These are phyloP conservation scores for Cordyceps fumosorosea DNA, from an alignment of 2,329 filamentous ascomycete species.

Conservation along the genomic window DNA sequence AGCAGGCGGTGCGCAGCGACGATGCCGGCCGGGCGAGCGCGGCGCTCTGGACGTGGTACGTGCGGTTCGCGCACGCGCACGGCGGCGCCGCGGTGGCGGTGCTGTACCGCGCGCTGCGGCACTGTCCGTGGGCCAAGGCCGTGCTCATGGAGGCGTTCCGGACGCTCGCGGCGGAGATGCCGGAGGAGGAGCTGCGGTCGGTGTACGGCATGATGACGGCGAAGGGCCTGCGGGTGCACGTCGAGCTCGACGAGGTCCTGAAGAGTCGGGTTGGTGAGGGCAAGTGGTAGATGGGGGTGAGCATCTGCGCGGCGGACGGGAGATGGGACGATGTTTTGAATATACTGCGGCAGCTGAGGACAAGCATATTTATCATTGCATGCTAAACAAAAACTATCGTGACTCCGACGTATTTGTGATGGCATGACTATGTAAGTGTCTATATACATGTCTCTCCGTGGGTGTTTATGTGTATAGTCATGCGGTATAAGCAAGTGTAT, in stretches of 20 bases:
- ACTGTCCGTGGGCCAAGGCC: constrained; percentile 44
- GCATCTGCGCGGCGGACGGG: not conserved
- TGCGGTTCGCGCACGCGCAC: constrained; percentile 38
- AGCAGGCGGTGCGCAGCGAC: constrained; percentile 40
- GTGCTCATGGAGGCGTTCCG: constrained; percentile 46
- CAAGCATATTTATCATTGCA: too few species aligned
- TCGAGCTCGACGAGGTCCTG: constrained; percentile 45
- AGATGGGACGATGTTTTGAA: not conserved
- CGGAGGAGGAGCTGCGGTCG: constrained; percentile 40
- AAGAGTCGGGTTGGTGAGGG: constrained; percentile 22
- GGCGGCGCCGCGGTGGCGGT: constrained; percentile 33
- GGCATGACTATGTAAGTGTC: not conserved
- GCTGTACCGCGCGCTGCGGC: constrained; percentile 40
- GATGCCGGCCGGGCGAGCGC: constrained; percentile 33
- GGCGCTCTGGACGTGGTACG: constrained; percentile 43
- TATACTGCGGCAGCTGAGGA: too few species aligned
- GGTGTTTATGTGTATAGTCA: not conserved
- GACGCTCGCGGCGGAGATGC: constrained; percentile 37
- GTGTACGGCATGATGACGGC: constrained; percentile 41
- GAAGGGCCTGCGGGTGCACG: constrained; percentile 44
- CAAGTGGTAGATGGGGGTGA: not conserved
- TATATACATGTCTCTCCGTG: not conserved
- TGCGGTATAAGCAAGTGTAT: not conserved
- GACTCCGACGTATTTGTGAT: not conserved
- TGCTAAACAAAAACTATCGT: not conserved